These are phyloP conservation scores for Hypericum perforatum DNA, from an alignment of 345 rosid genomes.

Conservation along the genomic window DNA sequence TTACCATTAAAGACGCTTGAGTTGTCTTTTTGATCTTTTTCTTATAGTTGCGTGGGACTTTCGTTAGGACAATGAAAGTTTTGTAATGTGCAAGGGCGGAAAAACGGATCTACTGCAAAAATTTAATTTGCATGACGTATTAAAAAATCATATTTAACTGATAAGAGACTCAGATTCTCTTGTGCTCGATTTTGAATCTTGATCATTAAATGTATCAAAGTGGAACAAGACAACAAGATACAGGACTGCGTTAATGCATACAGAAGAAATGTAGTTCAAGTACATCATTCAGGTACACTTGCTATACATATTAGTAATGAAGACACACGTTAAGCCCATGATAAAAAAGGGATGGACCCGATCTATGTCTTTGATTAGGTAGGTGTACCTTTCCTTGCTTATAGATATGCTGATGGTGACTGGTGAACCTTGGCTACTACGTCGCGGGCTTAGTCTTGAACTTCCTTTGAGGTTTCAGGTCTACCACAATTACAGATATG, in stretches of 20 bases:
- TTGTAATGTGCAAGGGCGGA: too few relatives aligned
- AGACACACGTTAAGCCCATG: constrained; percentile 55
- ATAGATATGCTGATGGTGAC: constrained; percentile 16
- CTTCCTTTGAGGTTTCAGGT: constrained; percentile 25
- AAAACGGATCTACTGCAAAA: too few relatives aligned
- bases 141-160: too few relatives aligned
- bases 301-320: constrained; percentile 21
- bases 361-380: constrained; percentile 39
- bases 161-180: too few relatives aligned
- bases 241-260: neutral
- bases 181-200: too few relatives aligned
- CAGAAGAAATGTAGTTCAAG: constrained; percentile 2
- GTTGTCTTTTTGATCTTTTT: too few relatives aligned
- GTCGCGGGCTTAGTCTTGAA: constrained; percentile 39
- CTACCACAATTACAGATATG: constrained; percentile 1
- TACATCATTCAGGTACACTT: constrained; percentile 10
- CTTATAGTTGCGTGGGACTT: too few relatives aligned
- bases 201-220: too few relatives aligned
- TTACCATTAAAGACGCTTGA: too few relatives aligned
- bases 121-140: too few relatives aligned
- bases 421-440: constrained; percentile 17
- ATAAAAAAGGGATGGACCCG: constrained; percentile 60
- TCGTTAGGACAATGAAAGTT: too few relatives aligned
- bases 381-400: constrained; percentile 25
- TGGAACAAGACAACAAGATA: too few relatives aligned